These are phyloP conservation scores for Vitis hybrid DNA, from an alignment of 177 flowering plant genomes.

Conservation along the genomic window DNA sequence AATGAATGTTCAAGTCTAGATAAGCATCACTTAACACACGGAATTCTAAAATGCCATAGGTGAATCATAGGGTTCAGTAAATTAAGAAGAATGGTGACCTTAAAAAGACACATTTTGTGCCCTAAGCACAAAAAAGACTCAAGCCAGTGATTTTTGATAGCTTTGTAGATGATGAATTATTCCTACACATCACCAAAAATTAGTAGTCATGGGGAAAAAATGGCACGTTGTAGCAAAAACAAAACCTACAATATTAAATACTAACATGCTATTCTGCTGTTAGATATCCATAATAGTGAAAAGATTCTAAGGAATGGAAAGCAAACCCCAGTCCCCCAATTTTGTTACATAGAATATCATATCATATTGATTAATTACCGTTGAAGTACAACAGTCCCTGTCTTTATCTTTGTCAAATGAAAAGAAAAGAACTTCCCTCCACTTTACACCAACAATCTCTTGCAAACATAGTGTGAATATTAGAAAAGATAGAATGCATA, in stretches of 20 bases:
- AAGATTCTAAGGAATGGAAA: constrained; percentile 10
- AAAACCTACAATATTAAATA: neutral
- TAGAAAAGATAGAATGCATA: constrained; percentile 34
- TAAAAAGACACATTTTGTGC: too few relatives aligned
- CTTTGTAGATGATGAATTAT: too few relatives aligned
- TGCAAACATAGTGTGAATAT: constrained; percentile 76
- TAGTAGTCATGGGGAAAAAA: neutral
- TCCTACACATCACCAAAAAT: neutral
- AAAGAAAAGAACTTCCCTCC: constrained; percentile 59
- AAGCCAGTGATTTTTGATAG: too few relatives aligned
- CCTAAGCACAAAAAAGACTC: too few relatives aligned
- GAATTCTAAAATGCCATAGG: neutral
- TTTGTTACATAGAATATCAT: constrained; percentile 23
- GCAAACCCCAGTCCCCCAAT: constrained; percentile 17
- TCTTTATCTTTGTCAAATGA: constrained; percentile 58
- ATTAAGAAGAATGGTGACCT: too few relatives aligned
- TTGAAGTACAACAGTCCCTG: constrained; percentile 29
- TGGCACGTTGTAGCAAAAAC: neutral
- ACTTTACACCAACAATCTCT: constrained; percentile 69
- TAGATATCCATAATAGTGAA: neutral
- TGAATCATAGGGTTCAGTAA: too few relatives aligned
- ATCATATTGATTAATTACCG: constrained; percentile 51
- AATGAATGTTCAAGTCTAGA: neutral
- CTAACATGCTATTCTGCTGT: neutral
- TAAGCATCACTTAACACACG: neutral